Evolutionary conservation across 2,329 filamentous ascomycete genomes (phyloP).

Genomic region (Hirsutella thompsonii): DNA sequence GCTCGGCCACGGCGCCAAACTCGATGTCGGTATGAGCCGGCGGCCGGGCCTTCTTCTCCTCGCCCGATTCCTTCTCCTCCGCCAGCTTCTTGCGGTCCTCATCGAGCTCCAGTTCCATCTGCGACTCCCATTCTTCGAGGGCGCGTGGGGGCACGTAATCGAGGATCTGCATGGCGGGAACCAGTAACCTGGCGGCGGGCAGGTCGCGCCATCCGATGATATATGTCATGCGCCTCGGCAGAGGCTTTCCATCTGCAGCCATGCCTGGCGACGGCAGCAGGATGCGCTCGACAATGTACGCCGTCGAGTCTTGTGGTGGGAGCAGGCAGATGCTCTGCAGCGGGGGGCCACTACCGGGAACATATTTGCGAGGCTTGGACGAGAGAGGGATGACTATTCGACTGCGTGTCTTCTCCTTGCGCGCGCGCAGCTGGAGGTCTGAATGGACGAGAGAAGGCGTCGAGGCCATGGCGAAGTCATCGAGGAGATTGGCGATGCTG

Average conservation of each 20-base stretch:
- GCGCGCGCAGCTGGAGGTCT: neutral
- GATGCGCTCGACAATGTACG: conserved; percentile 43
- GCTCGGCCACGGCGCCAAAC: conserved; percentile 14
- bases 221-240: conserved; percentile 36
- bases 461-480: neutral
- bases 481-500: neutral
- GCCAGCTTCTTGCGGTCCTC: conserved; percentile 18
- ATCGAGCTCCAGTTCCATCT: conserved; percentile 28
- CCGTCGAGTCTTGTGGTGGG: conserved; percentile 35
- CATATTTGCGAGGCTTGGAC: conserved; percentile 20
- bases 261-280: conserved; percentile 25
- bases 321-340: conserved; percentile 33
- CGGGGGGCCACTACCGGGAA: conserved; percentile 33
- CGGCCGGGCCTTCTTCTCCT: conserved; percentile 13
- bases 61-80: conserved; percentile 10
- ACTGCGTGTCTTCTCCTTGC: neutral
- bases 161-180: conserved; percentile 33
- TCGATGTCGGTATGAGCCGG: conserved; percentile 12
- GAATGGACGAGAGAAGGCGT: neutral
- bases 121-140: conserved; percentile 44
- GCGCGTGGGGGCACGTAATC: conserved; percentile 45
- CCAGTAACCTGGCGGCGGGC: conserved; percentile 31
- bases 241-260: conserved; percentile 19
- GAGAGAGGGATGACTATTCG: neutral
- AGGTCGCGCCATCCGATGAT: conserved; percentile 41